A percentile compares a stretch with the other conserved stretches of the same genome.
Conservation (phyloP, 768 basidiomycete genomes). For the Boletus vinaceobasis region DNA sequence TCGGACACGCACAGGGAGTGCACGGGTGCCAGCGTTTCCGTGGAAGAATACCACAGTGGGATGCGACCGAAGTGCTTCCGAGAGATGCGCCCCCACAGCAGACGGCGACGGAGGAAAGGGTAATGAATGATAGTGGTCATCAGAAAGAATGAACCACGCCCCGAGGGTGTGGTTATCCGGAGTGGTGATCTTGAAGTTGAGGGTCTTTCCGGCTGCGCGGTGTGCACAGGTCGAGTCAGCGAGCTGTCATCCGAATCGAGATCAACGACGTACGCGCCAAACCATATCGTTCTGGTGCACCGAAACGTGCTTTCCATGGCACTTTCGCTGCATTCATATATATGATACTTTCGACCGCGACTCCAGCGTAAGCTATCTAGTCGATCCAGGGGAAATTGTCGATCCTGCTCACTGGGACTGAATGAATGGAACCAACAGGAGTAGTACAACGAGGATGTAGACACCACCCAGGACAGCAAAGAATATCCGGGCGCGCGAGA, state of each 20-base stretch:
- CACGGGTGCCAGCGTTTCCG: slow-evolving; percentile 84
- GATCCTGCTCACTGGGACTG: slow-evolving; percentile 59
- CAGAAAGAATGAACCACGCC: slow-evolving; percentile 80
- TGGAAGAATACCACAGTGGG: slow-evolving; percentile 92
- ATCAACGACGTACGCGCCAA: slow-evolving; percentile 61
- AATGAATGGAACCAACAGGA: slow-evolving; percentile 59
- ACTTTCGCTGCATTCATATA: slow-evolving; percentile 67
- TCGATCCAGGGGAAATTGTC: slow-evolving; percentile 12
- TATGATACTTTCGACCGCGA: slow-evolving; percentile 38
- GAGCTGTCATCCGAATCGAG: neutral
- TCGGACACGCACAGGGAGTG: slow-evolving; percentile 60
- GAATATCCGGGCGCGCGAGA: slow-evolving; percentile 30
- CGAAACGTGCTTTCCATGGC: slow-evolving; percentile 62
- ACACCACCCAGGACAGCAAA: slow-evolving; percentile 44
- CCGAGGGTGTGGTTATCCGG: slow-evolving; percentile 78
- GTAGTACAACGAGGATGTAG: slow-evolving; percentile 50
- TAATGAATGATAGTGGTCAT: slow-evolving; percentile 55
- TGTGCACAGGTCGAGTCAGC: neutral
- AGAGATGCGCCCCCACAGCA: slow-evolving; percentile 41
- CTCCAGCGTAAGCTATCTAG: slow-evolving; percentile 15
- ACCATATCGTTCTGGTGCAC: slow-evolving; percentile 72
- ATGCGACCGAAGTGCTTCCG: slow-evolving; percentile 48
- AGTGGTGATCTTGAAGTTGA: slow-evolving; percentile 67
- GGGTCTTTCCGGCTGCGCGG: slow-evolving; percentile 73
- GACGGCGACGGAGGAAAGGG: slow-evolving; percentile 37